These are phyloP conservation scores for Paraphoma sp. DNA, from an alignment of 2,329 filamentous ascomycete genomes.

Conservation along the genomic window DNA sequence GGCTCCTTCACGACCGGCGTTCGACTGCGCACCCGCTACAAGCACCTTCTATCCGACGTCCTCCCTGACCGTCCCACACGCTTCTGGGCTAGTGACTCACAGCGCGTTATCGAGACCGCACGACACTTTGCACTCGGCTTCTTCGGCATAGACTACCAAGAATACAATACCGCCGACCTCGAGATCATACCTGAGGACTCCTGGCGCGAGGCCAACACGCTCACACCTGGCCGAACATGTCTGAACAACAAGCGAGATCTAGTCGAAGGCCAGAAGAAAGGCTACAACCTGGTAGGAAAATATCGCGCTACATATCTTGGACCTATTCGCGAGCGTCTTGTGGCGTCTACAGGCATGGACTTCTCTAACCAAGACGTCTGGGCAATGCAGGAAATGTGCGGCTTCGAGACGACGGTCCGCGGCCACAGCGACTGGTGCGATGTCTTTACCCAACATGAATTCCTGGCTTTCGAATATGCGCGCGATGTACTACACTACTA, in stretches of 20 bases:
- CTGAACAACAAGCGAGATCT: conserved; percentile 47
- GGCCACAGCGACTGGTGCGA: conserved; percentile 64
- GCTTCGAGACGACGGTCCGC: conserved; percentile 62
- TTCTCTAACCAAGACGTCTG: conserved; percentile 59
- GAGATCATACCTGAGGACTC: conserved; percentile 61
- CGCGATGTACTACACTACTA: conserved; percentile 66
- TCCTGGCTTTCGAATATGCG: conserved; percentile 64
- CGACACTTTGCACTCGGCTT: conserved; percentile 62
- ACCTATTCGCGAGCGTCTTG: conserved; percentile 54
- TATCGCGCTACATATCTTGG: conserved; percentile 59
- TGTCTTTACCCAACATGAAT: conserved; percentile 62
- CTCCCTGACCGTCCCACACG: conserved; percentile 14
- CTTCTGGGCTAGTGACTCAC: conserved; percentile 63
- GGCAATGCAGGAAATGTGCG: conserved; percentile 68
- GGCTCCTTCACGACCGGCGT: conserved; percentile 62
- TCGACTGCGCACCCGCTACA: conserved; percentile 61
- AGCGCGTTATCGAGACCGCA: conserved; percentile 64
- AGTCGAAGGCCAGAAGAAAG: conserved; percentile 57
- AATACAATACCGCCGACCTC: conserved; percentile 44
- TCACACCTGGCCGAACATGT: conserved; percentile 62
- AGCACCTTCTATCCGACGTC: conserved; percentile 49
- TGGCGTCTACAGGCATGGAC: conserved; percentile 50
- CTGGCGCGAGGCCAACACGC: conserved; percentile 60
- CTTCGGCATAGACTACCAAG: conserved; percentile 59
- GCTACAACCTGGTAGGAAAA: conserved; percentile 53